Evolutionary conservation across 2,329 filamentous ascomycete genomes (phyloP), one percentile per base, ranked within the genome.

Genomic region (Diaporthe sp.): DNA sequence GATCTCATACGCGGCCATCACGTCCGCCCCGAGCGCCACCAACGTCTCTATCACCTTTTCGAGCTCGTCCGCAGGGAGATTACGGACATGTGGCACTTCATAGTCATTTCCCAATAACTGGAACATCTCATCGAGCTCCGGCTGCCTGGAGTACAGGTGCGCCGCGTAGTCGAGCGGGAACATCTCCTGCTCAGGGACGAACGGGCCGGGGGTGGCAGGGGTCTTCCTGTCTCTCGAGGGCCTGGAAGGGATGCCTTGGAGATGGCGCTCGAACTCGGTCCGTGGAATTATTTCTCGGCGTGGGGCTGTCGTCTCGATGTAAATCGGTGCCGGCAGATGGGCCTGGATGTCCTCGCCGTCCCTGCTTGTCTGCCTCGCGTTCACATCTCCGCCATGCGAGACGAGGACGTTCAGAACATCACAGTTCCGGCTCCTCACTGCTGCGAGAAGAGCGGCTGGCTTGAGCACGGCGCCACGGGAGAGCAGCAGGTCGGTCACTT

Each of bases 401-500:
- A 58, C 10, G 3, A 58, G 22, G 8, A 58, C 12, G 15, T 8
- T 22, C 15, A 58, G 35, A 22, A 58, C 30, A 35, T 35, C 55
- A 30, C 30, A 38, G 17, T 58, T 58, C 9, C 55, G 15, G 55
- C 17, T 38, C 55, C 35, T 58, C 5, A 58, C 35, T 2, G 61
- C 61, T 7, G 61, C 61, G 45, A 67, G 22, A 13, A 67, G 19
- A 35, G 61, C 61, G 17, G 15, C 61, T 17, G 61, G 25, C 25
- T 42, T 30, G 12, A 67, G 25, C 7, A 67, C 28, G 15, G 61
- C 61, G 28, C 61, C 61, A 22, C 42, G 50, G 25, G 22, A 45
- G 61, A 67, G 61, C 15, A 67, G 28, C 40, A 67, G 22, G 25
- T 50, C 22, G 9, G 61, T 67, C n/a, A 67, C 10, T 15, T 42